Conservation (phyloP, 1,284 basidiomycete species). For the Pyrrhoderma noxium region DNA sequence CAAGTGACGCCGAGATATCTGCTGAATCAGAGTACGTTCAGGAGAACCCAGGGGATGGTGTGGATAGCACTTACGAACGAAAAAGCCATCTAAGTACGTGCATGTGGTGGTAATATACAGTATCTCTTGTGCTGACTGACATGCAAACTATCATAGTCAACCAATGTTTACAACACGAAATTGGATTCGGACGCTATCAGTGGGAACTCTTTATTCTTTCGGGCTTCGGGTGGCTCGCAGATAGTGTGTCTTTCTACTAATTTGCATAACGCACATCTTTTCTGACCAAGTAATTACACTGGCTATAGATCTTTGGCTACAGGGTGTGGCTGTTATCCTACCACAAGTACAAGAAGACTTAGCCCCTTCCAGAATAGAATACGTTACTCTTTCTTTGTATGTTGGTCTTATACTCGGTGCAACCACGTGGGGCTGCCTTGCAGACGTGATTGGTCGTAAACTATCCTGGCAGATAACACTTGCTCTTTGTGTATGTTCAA, state of each 20-base stretch:
- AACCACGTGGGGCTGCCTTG: conserved; percentile 44
- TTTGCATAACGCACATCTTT: background rate
- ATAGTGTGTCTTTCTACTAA: background rate
- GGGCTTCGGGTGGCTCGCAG: conserved; percentile 27
- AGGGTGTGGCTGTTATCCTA: conserved; percentile 46
- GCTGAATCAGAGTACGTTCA: background rate
- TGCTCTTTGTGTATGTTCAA: conserved; percentile 37
- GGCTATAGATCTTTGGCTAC: conserved; percentile 47
- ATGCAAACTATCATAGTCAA: conserved; percentile 33
- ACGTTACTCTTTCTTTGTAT: conserved; percentile 48
- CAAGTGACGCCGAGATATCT: background rate
- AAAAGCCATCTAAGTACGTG: conserved; percentile 22
- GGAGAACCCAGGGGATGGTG: conserved; percentile 19
- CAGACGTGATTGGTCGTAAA: conserved; percentile 43
- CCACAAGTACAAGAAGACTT: conserved; percentile 40
- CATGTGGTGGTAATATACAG: background rate
- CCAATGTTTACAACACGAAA: conserved; percentile 42
- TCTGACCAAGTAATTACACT: conserved; percentile 3
- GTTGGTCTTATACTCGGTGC: conserved; percentile 53
- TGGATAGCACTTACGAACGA: conserved; percentile 24
- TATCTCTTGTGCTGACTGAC: conserved; percentile 1
- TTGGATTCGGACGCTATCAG: conserved; percentile 59
- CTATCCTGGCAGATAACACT: conserved; percentile 56
- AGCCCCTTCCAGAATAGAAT: conserved; percentile 37
- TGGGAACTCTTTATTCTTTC: conserved; percentile 49